phyloP scores from a whole-genome alignment of 352 stramenopile genomes.

The Pythium myriotylum region DNA sequence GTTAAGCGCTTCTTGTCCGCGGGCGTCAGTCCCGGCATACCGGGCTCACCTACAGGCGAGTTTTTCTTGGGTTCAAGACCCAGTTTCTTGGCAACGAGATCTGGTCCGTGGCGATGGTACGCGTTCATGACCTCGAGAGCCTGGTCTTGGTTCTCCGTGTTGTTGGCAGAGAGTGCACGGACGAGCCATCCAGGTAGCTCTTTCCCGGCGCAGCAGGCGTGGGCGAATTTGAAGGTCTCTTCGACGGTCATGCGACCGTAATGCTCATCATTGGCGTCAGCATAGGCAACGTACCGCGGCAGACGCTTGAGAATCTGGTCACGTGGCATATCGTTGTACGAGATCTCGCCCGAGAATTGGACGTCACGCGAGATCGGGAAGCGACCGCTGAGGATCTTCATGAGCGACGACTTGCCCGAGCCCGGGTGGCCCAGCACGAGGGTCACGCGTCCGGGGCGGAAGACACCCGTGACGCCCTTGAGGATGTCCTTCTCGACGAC shows the following conservation, averaged over 20 bases:
- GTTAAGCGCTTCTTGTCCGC: conserved; percentile 62
- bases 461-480: conserved; percentile 42
- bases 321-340: conserved; percentile 47
- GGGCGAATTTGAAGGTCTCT: conserved; percentile 61
- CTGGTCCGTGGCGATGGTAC: conserved; percentile 37
- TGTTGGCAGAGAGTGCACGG: conserved; percentile 34
- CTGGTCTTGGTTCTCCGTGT: conserved; percentile 37
- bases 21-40: conserved; percentile 57
- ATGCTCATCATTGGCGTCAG: conserved; percentile 48
- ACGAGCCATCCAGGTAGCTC: conserved; percentile 45
- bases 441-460: conserved; percentile 50
- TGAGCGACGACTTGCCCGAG: conserved; percentile 44
- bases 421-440: conserved; percentile 54
- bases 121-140: conserved; percentile 40
- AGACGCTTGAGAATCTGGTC: conserved; percentile 32
- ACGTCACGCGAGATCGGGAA: conserved; percentile 57
- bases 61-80: conserved; percentile 57
- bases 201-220: conserved; percentile 39
- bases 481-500: conserved; percentile 57
- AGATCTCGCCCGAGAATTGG: conserved; percentile 40
- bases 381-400: conserved; percentile 55
- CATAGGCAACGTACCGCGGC: conserved; percentile 52
- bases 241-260: conserved; percentile 49
- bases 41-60: conserved; percentile 59
- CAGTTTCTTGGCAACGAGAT: conserved; percentile 58